Conservation (phyloP, 2,329 filamentous ascomycete genomes). For the Neofusicoccum ribis region DNA sequence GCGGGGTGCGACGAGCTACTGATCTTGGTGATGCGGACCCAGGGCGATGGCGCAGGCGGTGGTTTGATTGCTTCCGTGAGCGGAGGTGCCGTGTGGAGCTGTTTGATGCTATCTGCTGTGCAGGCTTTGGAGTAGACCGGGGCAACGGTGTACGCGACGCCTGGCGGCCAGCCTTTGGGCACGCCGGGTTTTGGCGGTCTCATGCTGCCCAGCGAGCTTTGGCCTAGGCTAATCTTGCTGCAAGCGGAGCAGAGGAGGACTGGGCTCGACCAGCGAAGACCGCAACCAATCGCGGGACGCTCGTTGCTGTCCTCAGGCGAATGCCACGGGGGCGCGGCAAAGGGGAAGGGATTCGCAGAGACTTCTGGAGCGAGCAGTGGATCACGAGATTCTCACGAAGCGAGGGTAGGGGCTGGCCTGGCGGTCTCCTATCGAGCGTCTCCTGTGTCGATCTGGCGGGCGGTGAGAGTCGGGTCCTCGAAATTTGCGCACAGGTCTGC, state of each 20-base stretch:
- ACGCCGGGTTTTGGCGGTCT: constrained; percentile 15
- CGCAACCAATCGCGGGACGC: too few species aligned
- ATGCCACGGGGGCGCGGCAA: neutral
- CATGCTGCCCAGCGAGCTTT: neutral
- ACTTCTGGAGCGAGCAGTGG: neutral
- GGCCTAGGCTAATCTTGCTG: neutral
- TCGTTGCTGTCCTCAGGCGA: too few species aligned
- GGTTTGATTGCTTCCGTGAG: constrained; percentile 21
- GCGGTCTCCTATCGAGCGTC: neutral
- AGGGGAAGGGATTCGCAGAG: neutral
- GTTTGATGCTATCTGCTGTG: constrained; percentile 25
- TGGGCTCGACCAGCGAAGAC: neutral
- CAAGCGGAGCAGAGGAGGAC: neutral
- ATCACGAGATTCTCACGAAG: constrained; percentile 5
- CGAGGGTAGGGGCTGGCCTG: neutral
- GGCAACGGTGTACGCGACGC: constrained; percentile 29
- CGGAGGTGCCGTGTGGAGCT: constrained; percentile 24
- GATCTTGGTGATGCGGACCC: constrained; percentile 46
- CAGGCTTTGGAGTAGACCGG: constrained; percentile 36
- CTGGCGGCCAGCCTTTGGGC: constrained; percentile 35
- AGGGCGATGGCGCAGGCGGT: constrained; percentile 32
- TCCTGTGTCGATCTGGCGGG: neutral
- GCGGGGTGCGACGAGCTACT: constrained; percentile 47
- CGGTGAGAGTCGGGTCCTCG: neutral
- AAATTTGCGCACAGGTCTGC: neutral